These are phyloP conservation scores for Coemansia sp. DNA, from an alignment of 192 early-diverging fungal genomes.

Conservation along the genomic window DNA sequence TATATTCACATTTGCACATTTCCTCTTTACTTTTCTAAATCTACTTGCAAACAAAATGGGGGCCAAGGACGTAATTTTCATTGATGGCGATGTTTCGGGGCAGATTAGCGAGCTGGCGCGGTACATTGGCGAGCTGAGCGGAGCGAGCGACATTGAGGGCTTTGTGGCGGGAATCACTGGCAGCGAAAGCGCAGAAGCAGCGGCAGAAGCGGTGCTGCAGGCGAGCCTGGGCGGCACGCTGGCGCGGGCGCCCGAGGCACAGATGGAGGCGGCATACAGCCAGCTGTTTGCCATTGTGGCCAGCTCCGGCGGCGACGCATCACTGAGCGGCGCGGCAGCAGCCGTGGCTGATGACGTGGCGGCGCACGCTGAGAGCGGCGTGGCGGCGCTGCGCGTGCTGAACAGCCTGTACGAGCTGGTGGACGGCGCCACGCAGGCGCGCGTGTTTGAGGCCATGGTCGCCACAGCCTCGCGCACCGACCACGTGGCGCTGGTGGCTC, in stretches of 20 bases:
- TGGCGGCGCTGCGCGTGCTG: conserved; percentile 35
- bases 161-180: conserved; percentile 17
- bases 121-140: conserved; percentile 48
- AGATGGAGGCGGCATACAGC: conserved; percentile 39
- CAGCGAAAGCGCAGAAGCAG: conserved; percentile 1
- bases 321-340: neutral
- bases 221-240: conserved; percentile 51
- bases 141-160: conserved; percentile 19
- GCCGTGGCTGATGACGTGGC: conserved; percentile 15
- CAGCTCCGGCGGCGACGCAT: neutral
- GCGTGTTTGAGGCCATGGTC: conserved; percentile 71
- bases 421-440: conserved; percentile 56
- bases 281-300: conserved; percentile 38
- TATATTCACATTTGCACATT: no score
- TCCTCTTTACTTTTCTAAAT: no score
- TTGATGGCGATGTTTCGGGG: conserved; percentile 32
- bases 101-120: conserved; percentile 70
- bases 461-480: conserved; percentile 61
- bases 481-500: conserved; percentile 18
- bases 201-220: conserved; percentile 35
- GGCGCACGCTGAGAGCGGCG: conserved; percentile 11
- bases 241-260: conserved; percentile 14
- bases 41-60: conserved; percentile 40
- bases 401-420: conserved; percentile 84
- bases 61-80: conserved; percentile 42